phyloP scores from a whole-genome alignment of 2,329 filamentous ascomycete species.

The Clonostachys byssicola region DNA sequence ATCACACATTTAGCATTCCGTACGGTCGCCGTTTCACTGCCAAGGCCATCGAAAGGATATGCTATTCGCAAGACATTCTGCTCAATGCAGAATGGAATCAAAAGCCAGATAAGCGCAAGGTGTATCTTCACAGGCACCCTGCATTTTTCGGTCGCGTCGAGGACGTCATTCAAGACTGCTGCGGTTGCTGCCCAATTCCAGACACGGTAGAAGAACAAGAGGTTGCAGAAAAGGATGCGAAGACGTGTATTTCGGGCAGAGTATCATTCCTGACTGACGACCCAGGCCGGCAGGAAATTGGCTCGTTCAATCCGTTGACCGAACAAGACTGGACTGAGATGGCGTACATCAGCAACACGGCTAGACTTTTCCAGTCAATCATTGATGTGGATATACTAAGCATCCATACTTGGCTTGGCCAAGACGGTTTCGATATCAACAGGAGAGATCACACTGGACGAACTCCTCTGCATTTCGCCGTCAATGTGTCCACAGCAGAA shows the following conservation, averaged over 20 bases:
- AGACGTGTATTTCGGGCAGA: slow-evolving; percentile 71
- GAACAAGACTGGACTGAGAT: slow-evolving; percentile 87
- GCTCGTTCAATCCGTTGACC: slow-evolving; percentile 74
- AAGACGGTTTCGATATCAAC: slow-evolving; percentile 68
- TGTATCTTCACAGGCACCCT: slow-evolving; percentile 78
- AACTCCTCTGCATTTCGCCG: slow-evolving; percentile 74
- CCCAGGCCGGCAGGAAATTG: slow-evolving; percentile 70
- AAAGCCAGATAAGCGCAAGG: slow-evolving; percentile 60
- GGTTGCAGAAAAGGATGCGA: slow-evolving; percentile 65
- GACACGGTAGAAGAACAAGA: slow-evolving; percentile 68
- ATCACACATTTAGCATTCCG: slow-evolving; percentile 71
- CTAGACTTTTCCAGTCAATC: slow-evolving; percentile 77
- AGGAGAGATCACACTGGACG: slow-evolving; percentile 74
- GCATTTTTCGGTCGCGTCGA: slow-evolving; percentile 76
- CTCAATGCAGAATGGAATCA: slow-evolving; percentile 88
- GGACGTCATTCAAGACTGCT: slow-evolving; percentile 77
- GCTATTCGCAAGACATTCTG: slow-evolving; percentile 77
- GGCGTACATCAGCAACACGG: slow-evolving; percentile 81
- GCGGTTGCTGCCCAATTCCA: slow-evolving; percentile 70
- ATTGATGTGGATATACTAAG: slow-evolving; percentile 67
- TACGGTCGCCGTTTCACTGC: slow-evolving; percentile 60
- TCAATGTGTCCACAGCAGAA: slow-evolving; percentile 61
- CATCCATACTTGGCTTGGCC: slow-evolving; percentile 64
- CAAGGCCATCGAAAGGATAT: slow-evolving; percentile 73
- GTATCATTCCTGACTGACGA: slow-evolving; percentile 76